Percentiles rank a stretch among this genome's conserved stretches.
Conservation (phyloP, 495 filamentous ascomycete species). For the Hypoxylon fragiforme region DNA sequence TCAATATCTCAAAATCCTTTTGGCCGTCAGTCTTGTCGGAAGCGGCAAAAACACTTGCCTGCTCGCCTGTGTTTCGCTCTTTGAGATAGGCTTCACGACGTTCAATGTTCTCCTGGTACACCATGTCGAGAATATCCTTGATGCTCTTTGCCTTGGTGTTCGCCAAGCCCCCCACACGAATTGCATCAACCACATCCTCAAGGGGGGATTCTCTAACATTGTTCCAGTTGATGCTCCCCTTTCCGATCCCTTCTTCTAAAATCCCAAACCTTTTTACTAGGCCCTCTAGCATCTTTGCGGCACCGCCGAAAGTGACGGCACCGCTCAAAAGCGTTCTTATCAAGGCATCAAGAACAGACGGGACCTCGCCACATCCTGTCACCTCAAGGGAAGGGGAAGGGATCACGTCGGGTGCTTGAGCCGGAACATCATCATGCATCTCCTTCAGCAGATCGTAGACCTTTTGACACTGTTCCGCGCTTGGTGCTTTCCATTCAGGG, state of each 20-base stretch:
- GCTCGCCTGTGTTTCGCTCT: slow-evolving; percentile 37
- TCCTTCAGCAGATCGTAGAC: slow-evolving; percentile 70
- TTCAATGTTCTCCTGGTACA: slow-evolving; percentile 66
- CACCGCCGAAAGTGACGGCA: slow-evolving; percentile 68
- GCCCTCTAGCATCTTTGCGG: slow-evolving; percentile 69
- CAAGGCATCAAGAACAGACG: slow-evolving; percentile 85
- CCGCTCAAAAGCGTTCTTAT: slow-evolving; percentile 81
- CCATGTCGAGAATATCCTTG: slow-evolving; percentile 79
- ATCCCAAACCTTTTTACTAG: slow-evolving; percentile 70
- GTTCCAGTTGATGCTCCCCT: slow-evolving; percentile 87
- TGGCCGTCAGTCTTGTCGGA: slow-evolving; percentile 35
- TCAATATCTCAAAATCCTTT: slow-evolving; percentile 39
- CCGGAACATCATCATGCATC: slow-evolving; percentile 65
- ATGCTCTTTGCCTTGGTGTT: slow-evolving; percentile 75
- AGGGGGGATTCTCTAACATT: slow-evolving; percentile 67
- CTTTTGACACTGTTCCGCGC: slow-evolving; percentile 69
- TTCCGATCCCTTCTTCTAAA: slow-evolving; percentile 42
- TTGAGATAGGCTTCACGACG: slow-evolving; percentile 33
- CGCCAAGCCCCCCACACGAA: slow-evolving; percentile 72
- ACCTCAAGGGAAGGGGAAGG: slow-evolving; percentile 77
- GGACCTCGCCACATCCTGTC: slow-evolving; percentile 92
- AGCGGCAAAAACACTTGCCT: slow-evolving; percentile 32
- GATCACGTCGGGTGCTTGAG: slow-evolving; percentile 66
- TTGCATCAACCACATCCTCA: slow-evolving; percentile 69
- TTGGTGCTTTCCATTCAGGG: slow-evolving; percentile 69